Evolutionary conservation across 2,329 filamentous ascomycete species (phyloP), one percentile per base, ranked within the genome.

Genomic region (Apiospora hydei): DNA sequence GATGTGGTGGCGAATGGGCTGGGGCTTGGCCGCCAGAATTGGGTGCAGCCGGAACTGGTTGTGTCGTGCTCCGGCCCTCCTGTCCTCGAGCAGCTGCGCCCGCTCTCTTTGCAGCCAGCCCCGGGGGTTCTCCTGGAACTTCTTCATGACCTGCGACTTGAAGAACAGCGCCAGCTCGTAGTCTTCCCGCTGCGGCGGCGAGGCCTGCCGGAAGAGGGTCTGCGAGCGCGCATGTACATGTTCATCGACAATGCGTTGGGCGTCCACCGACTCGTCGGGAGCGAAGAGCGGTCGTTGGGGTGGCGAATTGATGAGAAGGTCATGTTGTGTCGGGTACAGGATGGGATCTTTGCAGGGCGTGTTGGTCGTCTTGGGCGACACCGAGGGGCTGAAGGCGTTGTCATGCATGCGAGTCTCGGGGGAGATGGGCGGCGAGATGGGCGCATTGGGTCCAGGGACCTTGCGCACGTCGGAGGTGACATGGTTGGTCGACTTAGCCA

Each of bases 371-470:
- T 77, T 75, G 47, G 81, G 77, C 44, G 75, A 78, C 3, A 41
- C 57, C 6, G 41, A 68, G 0, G 66, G 66, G 64, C 78, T 76
- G 43, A 80, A 73, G 44, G 73, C 69, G 43, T 70, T 71, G 67
- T 84, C 81, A 69, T 83, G 80, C 3, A 80, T 73, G 70, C 84
- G 85, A 72, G 82, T 84, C 71, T 84, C 84, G 13, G 87, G 87
- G 44, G 89, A 91, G 70, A 90, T 85, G 4, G 89, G 89, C 38
- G 89, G 89, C 46, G 89, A 91, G 76, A 89, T 79, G 6, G 84
- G 84, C 16, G 81, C 80, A 71, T 80, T 84, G 67, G 82, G 85
- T 75, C 83, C 80, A 34, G 79, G 80, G 46, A 72, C 57, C 78
- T 80, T 74, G 81, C 82, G 73, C 78, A 77, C 61, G 72, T 77